Base-by-base conservation (phyloP, 768 basidiomycete genomes). In the Serendipita indica region DNA sequence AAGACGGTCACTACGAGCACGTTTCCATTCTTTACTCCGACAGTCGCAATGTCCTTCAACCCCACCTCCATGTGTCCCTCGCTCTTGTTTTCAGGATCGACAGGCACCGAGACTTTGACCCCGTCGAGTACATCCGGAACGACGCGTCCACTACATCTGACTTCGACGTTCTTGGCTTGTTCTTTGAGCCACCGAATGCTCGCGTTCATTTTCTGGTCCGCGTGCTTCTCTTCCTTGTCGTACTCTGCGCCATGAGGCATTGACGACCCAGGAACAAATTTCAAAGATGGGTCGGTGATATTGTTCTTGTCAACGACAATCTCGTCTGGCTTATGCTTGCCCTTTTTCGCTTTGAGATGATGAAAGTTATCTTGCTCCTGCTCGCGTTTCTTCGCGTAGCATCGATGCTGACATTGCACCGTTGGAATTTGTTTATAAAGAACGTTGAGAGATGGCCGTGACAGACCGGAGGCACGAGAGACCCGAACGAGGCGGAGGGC, bases 21-120 rank as follows among this genome's bases (percentile, higher is more conserved):
- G 3, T 83, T 78, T 0, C 89, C 89, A 57, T 91, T 86, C 61
- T 82, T 74, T 35, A 91, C 80, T 5, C 89, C 88, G 18, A 91
- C 78, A 0, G 88, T 89, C 1, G 89, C 83, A 25, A 90, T 66
- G 57, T 88, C 83, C 39, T 88, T 82, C 34, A 91, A 68, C 41
- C 68, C 73, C 41, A 74, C 67, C 2, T 69, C 58, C 28, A 72
- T 2, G 58, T 60, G 32, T 59, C 60, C 62, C 61, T 2, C 60
- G 16, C 10, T 57, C 57, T 49, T 63, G 61, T 20, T 61, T 30
- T 27, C 61, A 60, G 72, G 70, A 32, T 67, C 66, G 3, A 72
- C 74, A 0, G 77, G 73, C 2, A 79, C 64, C 57, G 71, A 72
- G 30, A 90, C 80, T 18, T 79, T 76, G 3, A 91, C 84, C 0